A percentile compares a stretch with the other conserved stretches of the same genome.
These are phyloP conservation scores for Carnegiea gigantea DNA, from an alignment of 179 eudicot species.

Conservation along the genomic window DNA sequence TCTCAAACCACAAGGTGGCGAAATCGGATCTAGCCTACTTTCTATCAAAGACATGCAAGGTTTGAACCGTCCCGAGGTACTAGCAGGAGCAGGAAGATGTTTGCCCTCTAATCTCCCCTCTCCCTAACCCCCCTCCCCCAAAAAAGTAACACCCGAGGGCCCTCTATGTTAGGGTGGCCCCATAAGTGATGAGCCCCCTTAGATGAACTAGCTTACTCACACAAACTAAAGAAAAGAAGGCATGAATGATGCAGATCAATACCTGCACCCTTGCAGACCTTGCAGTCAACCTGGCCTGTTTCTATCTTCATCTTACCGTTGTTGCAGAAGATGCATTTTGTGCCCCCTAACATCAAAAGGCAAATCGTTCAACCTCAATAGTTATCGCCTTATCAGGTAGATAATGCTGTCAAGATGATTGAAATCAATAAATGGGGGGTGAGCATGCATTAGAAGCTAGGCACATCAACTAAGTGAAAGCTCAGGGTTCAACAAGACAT, in stretches of 20 bases:
- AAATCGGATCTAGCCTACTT: background rate
- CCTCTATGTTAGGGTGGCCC: background rate
- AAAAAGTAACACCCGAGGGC: background rate
- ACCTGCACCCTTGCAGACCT: constrained; percentile 99
- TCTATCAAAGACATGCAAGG: background rate
- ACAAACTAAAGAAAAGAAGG: background rate
- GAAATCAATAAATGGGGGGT: background rate
- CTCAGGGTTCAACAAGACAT: background rate
- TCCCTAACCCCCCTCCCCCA: background rate
- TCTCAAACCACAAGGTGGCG: background rate
- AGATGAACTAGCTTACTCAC: background rate
- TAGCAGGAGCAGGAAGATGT: background rate
- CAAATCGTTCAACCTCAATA: background rate
- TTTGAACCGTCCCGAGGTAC: background rate
- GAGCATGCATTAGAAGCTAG: background rate
- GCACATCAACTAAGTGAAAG: background rate
- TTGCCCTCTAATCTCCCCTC: background rate
- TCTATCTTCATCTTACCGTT: constrained; percentile 94
- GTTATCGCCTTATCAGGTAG: background rate
- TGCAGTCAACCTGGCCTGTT: constrained; percentile 81
- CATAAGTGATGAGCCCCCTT: too few species aligned
- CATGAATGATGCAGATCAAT: constrained; percentile 14
- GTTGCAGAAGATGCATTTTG: constrained; percentile 89
- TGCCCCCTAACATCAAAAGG: constrained; percentile 66
- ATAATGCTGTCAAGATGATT: background rate